Percentiles rank a stretch among this genome's conserved stretches.
Conservation (phyloP, 257 asterid species). For the Lycium barbarum region DNA sequence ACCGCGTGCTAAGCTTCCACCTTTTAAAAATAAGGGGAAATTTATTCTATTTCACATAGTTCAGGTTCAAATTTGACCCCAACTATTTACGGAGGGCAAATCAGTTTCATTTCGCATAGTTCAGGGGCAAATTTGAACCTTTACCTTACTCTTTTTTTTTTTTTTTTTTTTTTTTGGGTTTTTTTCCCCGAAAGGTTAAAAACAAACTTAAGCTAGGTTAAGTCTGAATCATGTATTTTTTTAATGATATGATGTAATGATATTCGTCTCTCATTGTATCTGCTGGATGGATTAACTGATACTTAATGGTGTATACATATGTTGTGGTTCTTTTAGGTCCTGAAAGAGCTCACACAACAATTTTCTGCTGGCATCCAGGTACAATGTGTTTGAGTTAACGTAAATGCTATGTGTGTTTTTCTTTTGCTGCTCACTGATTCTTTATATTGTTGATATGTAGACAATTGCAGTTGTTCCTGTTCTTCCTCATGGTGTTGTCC, state of each 20-base stretch:
- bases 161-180: background rate
- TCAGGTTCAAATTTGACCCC: too few relatives aligned
- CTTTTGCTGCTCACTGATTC: constrained; percentile 5
- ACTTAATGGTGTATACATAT: background rate
- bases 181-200: background rate
- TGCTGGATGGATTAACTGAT: background rate
- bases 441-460: constrained; percentile 46
- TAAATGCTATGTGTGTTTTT: background rate
- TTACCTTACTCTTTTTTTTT: too few relatives aligned
- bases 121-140: too few relatives aligned
- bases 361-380: constrained; percentile 97
- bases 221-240: background rate
- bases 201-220: background rate
- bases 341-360: constrained; percentile 69
- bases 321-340: constrained; percentile 53
- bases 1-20: too few relatives aligned
- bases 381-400: background rate
- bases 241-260: background rate
- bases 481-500: constrained; percentile 93
- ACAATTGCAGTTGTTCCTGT: constrained; percentile 85
- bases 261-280: background rate
- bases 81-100: too few relatives aligned
- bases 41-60: too few relatives aligned
- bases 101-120: too few relatives aligned
- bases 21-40: too few relatives aligned